phyloP scores from a whole-genome alignment of 768 basidiomycete species.

The Russula sp. region DNA sequence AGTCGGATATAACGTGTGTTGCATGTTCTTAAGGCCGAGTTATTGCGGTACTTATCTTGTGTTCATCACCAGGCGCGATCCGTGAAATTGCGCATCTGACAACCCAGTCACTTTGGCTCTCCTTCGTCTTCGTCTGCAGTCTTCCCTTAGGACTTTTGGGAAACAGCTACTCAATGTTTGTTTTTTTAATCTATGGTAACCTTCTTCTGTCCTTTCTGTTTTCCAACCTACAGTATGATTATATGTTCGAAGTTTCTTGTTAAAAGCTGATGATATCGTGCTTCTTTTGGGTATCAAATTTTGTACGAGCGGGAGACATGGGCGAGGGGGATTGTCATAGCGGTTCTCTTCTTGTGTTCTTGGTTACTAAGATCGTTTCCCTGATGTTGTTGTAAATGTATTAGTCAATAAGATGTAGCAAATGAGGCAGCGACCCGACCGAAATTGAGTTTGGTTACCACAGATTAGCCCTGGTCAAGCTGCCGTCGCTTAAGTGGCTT shows the following conservation, averaged over 20 bases:
- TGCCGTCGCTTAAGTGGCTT: neutral
- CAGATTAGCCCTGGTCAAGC: neutral
- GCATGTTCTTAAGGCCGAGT: neutral
- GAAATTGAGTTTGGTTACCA: neutral
- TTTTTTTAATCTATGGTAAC: neutral
- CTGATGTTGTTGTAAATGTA: neutral
- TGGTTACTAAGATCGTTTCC: neutral
- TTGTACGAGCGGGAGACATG: neutral
- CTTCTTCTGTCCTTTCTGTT: neutral
- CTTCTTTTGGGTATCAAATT: neutral
- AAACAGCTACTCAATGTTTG: neutral
- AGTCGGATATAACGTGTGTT: constrained; percentile 4
- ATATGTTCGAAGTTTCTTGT: neutral
- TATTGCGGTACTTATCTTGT: neutral
- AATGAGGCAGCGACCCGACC: neutral
- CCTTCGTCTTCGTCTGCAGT: constrained; percentile 12
- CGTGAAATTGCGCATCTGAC: neutral
- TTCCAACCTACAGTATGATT: neutral
- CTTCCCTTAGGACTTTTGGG: neutral
- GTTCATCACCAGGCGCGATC: neutral
- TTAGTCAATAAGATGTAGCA: neutral
- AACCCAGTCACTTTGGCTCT: neutral
- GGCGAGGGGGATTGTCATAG: neutral
- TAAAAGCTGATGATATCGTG: neutral
- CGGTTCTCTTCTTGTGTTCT: neutral